phyloP scores from a whole-genome alignment of 495 filamentous ascomycete species.

The Trichoderma reesei region DNA sequence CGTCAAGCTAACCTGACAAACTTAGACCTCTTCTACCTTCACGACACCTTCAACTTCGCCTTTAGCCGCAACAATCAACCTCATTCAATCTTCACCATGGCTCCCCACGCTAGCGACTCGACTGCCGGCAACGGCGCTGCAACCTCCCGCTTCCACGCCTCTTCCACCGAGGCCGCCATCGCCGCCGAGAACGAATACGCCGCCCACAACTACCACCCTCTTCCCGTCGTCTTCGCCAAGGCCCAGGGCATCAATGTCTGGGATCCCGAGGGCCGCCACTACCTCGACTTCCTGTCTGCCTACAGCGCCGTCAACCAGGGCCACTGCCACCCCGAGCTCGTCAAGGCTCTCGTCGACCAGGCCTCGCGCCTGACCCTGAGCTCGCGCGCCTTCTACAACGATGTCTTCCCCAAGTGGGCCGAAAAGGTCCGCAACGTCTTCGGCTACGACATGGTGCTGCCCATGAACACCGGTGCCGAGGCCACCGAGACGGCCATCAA shows the following conservation, averaged over 20 bases:
- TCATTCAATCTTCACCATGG: conserved; percentile 24
- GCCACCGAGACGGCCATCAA: conserved; percentile 98
- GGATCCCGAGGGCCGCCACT: conserved; percentile 95
- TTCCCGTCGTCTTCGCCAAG: conserved; percentile 82
- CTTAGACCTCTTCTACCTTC: neutral
- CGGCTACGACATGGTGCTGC: conserved; percentile 96
- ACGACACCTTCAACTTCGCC: neutral
- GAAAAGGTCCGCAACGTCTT: conserved; percentile 79
- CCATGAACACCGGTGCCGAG: conserved; percentile 98
- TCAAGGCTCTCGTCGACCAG: conserved; percentile 83
- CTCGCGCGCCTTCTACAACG: conserved; percentile 95
- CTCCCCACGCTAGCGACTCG: conserved; percentile 44
- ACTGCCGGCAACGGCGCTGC: conserved; percentile 23
- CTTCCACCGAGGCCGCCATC: conserved; percentile 73
- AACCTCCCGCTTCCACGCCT: conserved; percentile 57
- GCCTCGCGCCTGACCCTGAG: conserved; percentile 85
- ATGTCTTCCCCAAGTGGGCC: conserved; percentile 95
- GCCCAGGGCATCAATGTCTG: conserved; percentile 81
- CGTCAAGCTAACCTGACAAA: neutral
- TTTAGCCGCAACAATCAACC: neutral
- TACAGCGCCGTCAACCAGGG: conserved; percentile 99
- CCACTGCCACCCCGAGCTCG: conserved; percentile 93
- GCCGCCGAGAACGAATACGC: conserved; percentile 71
- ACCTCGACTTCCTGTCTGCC: conserved; percentile 95
- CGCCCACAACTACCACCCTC: conserved; percentile 97